Conservation (phyloP, 2,329 filamentous ascomycete species). For the Phaeoacremonium minimum region DNA sequence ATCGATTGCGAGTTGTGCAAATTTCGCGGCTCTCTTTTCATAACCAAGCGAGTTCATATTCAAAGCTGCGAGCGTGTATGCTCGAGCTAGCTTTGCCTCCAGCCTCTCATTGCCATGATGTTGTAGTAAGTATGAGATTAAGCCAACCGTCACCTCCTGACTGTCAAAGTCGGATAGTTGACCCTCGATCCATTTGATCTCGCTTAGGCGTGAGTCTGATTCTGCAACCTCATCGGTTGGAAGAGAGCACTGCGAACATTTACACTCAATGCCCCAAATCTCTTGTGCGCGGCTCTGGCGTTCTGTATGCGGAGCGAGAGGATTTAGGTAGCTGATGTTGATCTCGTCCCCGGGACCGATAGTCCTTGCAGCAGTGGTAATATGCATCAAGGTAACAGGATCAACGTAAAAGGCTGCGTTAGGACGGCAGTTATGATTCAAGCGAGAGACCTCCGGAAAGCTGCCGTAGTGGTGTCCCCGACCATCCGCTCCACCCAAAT, state of each 20-base stretch:
- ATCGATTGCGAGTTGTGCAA: constrained; percentile 23
- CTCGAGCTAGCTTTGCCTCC: constrained; percentile 24
- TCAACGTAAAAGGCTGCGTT: constrained; percentile 29
- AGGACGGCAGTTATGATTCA: constrained; percentile 35
- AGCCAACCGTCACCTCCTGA: constrained; percentile 18
- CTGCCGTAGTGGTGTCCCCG: constrained; percentile 22
- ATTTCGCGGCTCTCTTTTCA: constrained; percentile 21
- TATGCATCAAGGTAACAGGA: constrained; percentile 27
- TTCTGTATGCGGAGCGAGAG: constrained; percentile 15
- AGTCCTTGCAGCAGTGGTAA: constrained; percentile 27
- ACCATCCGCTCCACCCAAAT: constrained; percentile 17
- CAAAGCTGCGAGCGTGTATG: constrained; percentile 31
- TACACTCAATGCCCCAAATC: constrained; percentile 29
- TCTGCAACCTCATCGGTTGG: constrained; percentile 10
- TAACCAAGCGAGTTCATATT: constrained; percentile 30
- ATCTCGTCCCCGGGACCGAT: constrained; percentile 30
- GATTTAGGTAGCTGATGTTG: constrained; percentile 29
- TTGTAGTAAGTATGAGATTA: constrained; percentile 19
- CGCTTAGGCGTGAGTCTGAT: constrained; percentile 25
- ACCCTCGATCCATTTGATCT: constrained; percentile 19
- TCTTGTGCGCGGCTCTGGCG: constrained; percentile 22
- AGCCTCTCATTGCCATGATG: constrained; percentile 28
- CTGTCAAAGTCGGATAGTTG: constrained; percentile 16
- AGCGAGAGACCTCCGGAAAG: constrained; percentile 26
- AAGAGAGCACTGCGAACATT: constrained; percentile 24